phyloP scores from a whole-genome alignment of 495 filamentous ascomycete genomes.

The Terfezia boudieri region DNA sequence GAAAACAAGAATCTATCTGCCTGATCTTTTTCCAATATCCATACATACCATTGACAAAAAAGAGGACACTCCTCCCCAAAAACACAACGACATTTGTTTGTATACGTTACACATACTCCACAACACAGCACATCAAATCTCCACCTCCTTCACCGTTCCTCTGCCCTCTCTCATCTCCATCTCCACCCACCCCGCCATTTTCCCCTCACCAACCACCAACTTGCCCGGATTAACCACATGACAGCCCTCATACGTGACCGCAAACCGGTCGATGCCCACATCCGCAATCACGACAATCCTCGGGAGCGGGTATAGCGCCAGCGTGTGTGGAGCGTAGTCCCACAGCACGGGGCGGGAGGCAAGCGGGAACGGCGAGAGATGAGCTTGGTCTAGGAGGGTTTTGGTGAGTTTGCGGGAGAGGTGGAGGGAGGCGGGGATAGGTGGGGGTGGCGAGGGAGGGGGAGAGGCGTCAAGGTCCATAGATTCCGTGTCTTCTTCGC shows the following conservation, averaged over 20 bases:
- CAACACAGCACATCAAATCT: slow-evolving; percentile 4
- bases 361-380: slow-evolving; percentile 65
- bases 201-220: slow-evolving; percentile 28
- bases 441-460: slow-evolving; percentile 3
- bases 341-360: slow-evolving; percentile 58
- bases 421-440: slow-evolving; percentile 6
- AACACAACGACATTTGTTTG: too few species aligned
- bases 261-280: slow-evolving; percentile 54
- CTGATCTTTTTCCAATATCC: too few species aligned
- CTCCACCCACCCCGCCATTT: slow-evolving; percentile 61
- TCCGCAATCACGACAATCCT: slow-evolving; percentile 65
- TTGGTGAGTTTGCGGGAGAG: slow-evolving; percentile 64
- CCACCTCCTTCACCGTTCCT: slow-evolving; percentile 5
- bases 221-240: slow-evolving; percentile 86
- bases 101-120: neutral
- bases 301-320: slow-evolving; percentile 73
- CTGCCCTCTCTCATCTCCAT: slow-evolving; percentile 25
- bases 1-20: too few species aligned
- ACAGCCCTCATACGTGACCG: slow-evolving; percentile 79
- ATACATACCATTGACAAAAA: too few species aligned
- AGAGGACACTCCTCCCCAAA: too few species aligned
- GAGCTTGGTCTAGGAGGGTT: slow-evolving; percentile 80
- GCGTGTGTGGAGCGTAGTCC: slow-evolving; percentile 43
- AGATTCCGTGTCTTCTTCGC: slow-evolving; percentile 10
- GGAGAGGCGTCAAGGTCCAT: slow-evolving; percentile 9